Percentiles rank a stretch among this genome's conserved stretches.
phyloP scores from a whole-genome alignment of 768 basidiomycete species.

The Russula sp. region DNA sequence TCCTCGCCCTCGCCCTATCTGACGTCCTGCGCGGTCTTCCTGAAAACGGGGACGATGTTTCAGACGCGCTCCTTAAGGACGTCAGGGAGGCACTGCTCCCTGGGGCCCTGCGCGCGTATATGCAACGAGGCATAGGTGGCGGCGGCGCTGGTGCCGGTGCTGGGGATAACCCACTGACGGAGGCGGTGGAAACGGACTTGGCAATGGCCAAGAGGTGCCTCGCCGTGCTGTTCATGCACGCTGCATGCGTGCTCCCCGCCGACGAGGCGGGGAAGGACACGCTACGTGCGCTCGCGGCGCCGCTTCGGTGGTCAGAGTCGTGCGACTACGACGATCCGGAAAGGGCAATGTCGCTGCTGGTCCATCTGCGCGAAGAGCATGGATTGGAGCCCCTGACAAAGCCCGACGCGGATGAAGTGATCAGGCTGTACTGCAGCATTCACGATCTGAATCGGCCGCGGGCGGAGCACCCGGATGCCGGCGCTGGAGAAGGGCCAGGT shows the following conservation, averaged over 20 bases:
- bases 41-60: neutral
- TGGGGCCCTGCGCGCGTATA: neutral
- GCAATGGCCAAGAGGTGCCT: constrained; percentile 7
- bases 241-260: constrained; percentile 9
- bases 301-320: neutral
- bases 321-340: neutral
- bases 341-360: neutral
- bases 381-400: neutral
- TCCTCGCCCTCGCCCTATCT: neutral
- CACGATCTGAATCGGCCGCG: neutral
- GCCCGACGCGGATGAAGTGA: neutral
- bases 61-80: neutral
- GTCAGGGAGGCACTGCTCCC: neutral
- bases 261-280: neutral
- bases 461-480: neutral
- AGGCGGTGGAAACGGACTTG: constrained; percentile 5
- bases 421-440: neutral
- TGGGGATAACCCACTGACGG: neutral
- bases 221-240: constrained; percentile 15
- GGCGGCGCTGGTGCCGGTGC: neutral
- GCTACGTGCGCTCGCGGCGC: constrained; percentile 1
- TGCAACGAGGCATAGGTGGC: neutral
- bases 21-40: neutral
- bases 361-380: neutral
- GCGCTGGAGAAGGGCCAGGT: neutral